Evolutionary conservation across 352 stramenopile species (phyloP).

Genomic region (Phytopythium mirpurense): DNA sequence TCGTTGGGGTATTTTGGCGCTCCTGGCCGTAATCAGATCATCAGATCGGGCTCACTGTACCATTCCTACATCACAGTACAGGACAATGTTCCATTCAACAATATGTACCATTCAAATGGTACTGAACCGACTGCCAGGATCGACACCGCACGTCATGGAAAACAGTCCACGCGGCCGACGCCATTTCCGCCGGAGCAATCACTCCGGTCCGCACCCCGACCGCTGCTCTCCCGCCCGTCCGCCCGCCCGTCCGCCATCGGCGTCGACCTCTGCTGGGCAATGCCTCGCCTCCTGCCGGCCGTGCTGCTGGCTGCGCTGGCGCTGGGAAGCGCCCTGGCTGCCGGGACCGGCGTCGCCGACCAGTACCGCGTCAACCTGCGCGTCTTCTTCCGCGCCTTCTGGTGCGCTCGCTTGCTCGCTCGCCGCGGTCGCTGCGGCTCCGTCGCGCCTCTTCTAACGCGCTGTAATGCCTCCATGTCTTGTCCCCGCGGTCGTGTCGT

Average conservation of each 20-base stretch:
- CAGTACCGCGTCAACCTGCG: constrained; percentile 50
- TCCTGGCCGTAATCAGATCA: background rate
- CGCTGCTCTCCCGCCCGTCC: too few species aligned
- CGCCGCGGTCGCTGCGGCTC: background rate
- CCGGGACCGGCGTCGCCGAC: constrained; percentile 14
- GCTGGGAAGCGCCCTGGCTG: constrained; percentile 7
- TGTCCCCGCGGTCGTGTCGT: background rate
- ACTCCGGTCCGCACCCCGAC: too few species aligned
- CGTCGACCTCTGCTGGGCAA: background rate
- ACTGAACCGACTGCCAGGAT: background rate
- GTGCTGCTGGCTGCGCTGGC: constrained; percentile 16
- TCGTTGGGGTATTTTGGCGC: background rate
- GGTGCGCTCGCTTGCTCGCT: constrained; percentile 20
- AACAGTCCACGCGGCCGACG: background rate
- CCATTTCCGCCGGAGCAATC: constrained; percentile 2
- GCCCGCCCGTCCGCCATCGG: too few species aligned
- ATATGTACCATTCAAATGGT: background rate
- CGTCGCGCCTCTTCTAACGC: background rate
- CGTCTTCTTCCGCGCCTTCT: constrained; percentile 75
- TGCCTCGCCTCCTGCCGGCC: constrained; percentile 6
- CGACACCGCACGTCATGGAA: background rate
- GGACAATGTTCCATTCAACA: background rate
- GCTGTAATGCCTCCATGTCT: background rate
- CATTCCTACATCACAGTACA: background rate
- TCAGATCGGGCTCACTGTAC: background rate